Evolutionary conservation across 306 rosid genomes (phyloP).

Genomic region (Myrica gale): DNA sequence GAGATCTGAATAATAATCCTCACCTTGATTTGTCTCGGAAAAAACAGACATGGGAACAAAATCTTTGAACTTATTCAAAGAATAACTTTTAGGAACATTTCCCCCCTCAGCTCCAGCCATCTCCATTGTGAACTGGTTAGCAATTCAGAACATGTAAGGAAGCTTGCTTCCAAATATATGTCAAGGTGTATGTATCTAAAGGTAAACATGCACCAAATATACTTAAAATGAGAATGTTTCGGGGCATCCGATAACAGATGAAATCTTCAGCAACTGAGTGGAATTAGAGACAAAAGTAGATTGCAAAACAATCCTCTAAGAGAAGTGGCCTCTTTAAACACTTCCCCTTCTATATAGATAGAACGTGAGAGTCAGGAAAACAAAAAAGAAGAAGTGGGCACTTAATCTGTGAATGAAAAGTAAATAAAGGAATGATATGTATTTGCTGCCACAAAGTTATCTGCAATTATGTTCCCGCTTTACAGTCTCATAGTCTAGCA

Average conservation of each 20-base stretch:
- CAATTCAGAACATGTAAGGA: constrained; percentile 27
- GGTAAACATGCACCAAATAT: neutral
- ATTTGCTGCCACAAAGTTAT: neutral
- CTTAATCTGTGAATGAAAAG: neutral
- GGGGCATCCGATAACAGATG: neutral
- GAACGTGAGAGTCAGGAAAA: neutral
- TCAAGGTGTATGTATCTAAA: neutral
- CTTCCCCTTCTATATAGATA: neutral
- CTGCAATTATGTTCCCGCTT: neutral
- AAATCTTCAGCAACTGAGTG: neutral
- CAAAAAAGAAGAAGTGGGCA: neutral
- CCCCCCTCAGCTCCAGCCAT: constrained; percentile 63
- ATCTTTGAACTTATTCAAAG: constrained; percentile 88
- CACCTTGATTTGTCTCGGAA: constrained; percentile 87
- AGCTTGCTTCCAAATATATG: neutral
- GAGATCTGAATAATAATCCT: constrained; percentile 25
- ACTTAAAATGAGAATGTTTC: neutral
- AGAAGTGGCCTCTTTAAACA: neutral
- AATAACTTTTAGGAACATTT: constrained; percentile 61
- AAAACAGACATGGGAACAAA: constrained; percentile 92
- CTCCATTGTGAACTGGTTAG: constrained; percentile 87
- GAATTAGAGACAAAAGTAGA: neutral
- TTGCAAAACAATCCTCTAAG: neutral
- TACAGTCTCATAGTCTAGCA: neutral
- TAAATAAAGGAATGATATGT: neutral